These are phyloP conservation scores for Suhomyces xylopsoci DNA, from an alignment of 805 yeast genomes.

Conservation along the genomic window DNA sequence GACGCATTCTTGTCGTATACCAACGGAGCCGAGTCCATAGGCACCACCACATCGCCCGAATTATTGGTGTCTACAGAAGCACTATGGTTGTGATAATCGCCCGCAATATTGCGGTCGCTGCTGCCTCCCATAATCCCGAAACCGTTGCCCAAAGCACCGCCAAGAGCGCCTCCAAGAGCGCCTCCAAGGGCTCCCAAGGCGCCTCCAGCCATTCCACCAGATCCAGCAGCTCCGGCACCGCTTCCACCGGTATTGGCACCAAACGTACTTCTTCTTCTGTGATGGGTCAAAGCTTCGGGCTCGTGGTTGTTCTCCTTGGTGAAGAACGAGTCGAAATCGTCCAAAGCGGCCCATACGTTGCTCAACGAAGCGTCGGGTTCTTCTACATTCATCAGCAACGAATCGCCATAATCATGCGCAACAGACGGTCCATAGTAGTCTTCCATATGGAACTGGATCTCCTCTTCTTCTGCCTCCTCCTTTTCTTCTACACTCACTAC, in stretches of 20 bases:
- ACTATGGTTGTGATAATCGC: slow-evolving; percentile 39
- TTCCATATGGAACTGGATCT: slow-evolving; percentile 57
- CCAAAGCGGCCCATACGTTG: slow-evolving; percentile 90
- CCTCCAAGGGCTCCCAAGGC: not conserved
- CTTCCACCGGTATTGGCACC: not conserved
- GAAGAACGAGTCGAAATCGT: slow-evolving; percentile 84
- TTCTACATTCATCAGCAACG: slow-evolving; percentile 49
- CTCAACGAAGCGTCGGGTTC: slow-evolving; percentile 74
- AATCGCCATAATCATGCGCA: slow-evolving; percentile 36
- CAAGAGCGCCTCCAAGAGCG: not conserved
- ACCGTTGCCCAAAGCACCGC: not conserved
- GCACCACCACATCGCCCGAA: slow-evolving; percentile 41
- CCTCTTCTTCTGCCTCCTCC: slow-evolving; percentile 35
- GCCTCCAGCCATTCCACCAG: not conserved
- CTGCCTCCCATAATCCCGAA: slow-evolving; percentile 1
- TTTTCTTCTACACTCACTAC: slow-evolving; percentile 32
- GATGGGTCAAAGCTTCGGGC: not conserved
- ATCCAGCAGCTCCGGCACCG: not conserved
- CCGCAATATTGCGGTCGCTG: slow-evolving; percentile 23
- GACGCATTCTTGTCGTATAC: slow-evolving; percentile 78
- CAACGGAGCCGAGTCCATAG: slow-evolving; percentile 72
- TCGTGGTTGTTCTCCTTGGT: slow-evolving; percentile 50
- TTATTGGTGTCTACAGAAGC: slow-evolving; percentile 62
- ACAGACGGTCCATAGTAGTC: slow-evolving; percentile 43
- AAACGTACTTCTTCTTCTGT: slow-evolving; percentile 1